Evolutionary conservation across 257 asterid genomes (phyloP).

Genomic region (Solanum stenotomum): DNA sequence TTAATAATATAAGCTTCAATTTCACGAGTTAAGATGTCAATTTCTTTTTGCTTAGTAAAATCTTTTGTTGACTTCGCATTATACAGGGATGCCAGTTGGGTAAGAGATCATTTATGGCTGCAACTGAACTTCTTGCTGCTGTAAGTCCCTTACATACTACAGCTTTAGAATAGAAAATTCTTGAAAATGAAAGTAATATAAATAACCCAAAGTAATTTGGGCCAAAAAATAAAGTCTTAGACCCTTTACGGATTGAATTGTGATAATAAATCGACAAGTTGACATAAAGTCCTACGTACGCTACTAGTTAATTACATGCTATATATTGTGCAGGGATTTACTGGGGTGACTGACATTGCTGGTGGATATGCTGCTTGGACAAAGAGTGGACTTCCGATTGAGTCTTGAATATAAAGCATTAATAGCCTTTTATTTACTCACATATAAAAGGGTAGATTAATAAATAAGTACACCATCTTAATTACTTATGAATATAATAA

Average conservation of each 20-base stretch:
- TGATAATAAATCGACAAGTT: not conserved
- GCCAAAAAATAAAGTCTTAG: not conserved
- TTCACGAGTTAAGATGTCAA: not conserved
- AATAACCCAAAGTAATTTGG: not conserved
- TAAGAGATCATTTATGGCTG: constrained; percentile 68
- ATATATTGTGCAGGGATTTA: constrained; percentile 44
- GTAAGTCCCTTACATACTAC: constrained; percentile 19
- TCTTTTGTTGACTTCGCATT: not conserved
- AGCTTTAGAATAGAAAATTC: not conserved
- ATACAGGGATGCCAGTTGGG: constrained; percentile 71
- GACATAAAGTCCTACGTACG: not conserved
- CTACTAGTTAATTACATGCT: not conserved
- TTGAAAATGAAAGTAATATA: not conserved
- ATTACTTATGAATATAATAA: not conserved
- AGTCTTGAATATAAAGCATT: constrained; percentile 6
- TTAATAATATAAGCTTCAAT: not conserved
- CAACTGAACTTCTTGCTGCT: constrained; percentile 50
- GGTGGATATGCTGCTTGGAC: constrained; percentile 83
- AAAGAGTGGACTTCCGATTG: constrained; percentile 51
- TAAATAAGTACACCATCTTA: not conserved
- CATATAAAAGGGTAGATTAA: not conserved
- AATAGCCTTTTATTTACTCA: not conserved
- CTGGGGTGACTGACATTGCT: constrained; percentile 66
- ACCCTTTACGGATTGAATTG: not conserved
- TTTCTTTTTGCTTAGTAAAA: not conserved